These are phyloP conservation scores for Niveomyces coronatus DNA, from an alignment of 2,329 filamentous ascomycete genomes.

Conservation along the genomic window DNA sequence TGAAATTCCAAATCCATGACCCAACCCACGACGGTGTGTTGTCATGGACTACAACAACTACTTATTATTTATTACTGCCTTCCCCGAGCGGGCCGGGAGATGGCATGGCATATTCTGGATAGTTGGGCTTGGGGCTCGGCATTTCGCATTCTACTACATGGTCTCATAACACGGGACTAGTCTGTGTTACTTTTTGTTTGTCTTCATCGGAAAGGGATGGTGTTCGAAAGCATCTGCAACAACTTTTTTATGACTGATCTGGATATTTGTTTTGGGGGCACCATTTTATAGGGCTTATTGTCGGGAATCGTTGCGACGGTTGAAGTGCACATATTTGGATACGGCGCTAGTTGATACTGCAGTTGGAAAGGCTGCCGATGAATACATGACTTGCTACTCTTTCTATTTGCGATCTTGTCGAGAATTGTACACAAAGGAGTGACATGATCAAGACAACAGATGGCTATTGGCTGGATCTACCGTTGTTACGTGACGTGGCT, in stretches of 20 bases:
- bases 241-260: slow-evolving; percentile 10
- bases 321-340: slow-evolving; percentile 8
- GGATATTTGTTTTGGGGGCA: slow-evolving; percentile 7
- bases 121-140: slow-evolving; percentile 4
- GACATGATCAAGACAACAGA: too few species aligned
- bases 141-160: slow-evolving; percentile 7
- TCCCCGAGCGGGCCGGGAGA: slow-evolving; percentile 7
- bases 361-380: slow-evolving; percentile 10
- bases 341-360: slow-evolving; percentile 11
- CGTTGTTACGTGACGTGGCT: too few species aligned
- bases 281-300: slow-evolving; percentile 8
- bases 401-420: not conserved
- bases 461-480: too few species aligned
- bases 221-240: slow-evolving; percentile 18
- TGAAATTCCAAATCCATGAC: slow-evolving; percentile 7
- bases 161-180: not conserved
- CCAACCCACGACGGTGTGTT: slow-evolving; percentile 3
- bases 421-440: too few species aligned
- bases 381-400: slow-evolving; percentile 10
- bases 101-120: slow-evolving; percentile 6
- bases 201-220: slow-evolving; percentile 12
- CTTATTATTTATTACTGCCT: slow-evolving; percentile 10
- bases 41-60: slow-evolving; percentile 8
- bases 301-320: slow-evolving; percentile 8
- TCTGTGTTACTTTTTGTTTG: slow-evolving; percentile 19